Percentiles rank a stretch among this genome's conserved stretches.
Conservation (phyloP, 1,139 yeast genomes). For the Diutina neorugosa region DNA sequence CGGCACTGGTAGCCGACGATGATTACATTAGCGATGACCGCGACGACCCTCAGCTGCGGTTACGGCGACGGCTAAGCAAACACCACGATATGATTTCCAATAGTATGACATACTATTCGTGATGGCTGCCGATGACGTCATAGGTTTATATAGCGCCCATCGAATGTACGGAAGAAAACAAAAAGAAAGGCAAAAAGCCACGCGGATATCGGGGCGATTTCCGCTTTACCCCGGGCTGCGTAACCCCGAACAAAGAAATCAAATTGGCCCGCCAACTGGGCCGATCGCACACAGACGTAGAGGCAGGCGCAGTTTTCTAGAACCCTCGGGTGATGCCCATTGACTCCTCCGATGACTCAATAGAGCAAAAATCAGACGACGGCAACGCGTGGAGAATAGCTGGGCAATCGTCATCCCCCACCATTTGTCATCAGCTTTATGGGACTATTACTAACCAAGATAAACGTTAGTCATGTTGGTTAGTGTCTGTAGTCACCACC, state of each 20-base stretch:
- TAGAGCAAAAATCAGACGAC: neutral
- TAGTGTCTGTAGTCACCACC: no score
- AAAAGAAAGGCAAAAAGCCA: no score
- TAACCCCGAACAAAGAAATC: no score
- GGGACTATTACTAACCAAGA: no score
- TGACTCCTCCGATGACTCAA: neutral
- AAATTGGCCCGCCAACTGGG: no score
- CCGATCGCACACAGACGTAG: no score
- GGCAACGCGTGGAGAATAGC: no score
- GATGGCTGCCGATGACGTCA: neutral
- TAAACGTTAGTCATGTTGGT: no score
- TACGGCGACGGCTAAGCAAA: conserved; percentile 1
- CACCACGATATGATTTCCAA: neutral
- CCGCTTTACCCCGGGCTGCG: no score
- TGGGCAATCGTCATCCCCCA: neutral
- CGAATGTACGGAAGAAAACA: no score
- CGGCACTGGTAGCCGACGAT: conserved; percentile 4
- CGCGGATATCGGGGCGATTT: no score
- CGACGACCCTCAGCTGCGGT: neutral
- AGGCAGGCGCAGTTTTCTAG: neutral
- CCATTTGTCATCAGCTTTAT: neutral
- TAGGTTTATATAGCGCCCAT: no score
- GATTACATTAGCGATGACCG: neutral
- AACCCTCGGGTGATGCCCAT: neutral
- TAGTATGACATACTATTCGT: neutral